Conservation (phyloP, 441 rosid genomes). For the Erodium chrysanthum region DNA sequence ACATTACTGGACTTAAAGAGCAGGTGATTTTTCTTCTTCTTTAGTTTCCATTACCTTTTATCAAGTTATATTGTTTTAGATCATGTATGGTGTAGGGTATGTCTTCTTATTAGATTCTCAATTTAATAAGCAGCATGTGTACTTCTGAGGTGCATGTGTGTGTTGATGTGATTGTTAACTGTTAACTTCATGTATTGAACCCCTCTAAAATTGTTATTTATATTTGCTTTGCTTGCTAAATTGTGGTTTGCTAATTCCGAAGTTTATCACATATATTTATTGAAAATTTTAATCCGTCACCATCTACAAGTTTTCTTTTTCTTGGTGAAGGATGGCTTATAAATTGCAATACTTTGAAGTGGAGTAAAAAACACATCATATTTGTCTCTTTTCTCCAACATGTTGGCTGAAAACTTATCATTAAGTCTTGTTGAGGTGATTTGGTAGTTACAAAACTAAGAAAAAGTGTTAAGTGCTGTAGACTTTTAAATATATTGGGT, state of each 20-base stretch:
- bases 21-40: slow-evolving; percentile 41
- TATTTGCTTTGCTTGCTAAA: background rate
- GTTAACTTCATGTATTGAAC: background rate
- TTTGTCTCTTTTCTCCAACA: background rate
- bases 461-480: too few species aligned
- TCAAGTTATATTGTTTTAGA: background rate
- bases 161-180: background rate
- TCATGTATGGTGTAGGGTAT: background rate
- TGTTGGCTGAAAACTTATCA: background rate
- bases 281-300: background rate
- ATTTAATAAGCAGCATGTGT: background rate
- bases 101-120: background rate
- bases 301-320: background rate
- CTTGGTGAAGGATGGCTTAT: background rate
- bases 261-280: too few species aligned
- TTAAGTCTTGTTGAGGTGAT: background rate
- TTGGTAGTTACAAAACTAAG: background rate
- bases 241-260: background rate
- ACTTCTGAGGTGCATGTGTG: background rate
- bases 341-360: background rate
- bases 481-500: too few species aligned
- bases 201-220: background rate
- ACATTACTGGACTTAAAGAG: slow-evolving; percentile 71
- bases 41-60: background rate
- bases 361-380: background rate